These are phyloP conservation scores for Leccinum boreale DNA, from an alignment of 768 basidiomycete species.

Conservation along the genomic window DNA sequence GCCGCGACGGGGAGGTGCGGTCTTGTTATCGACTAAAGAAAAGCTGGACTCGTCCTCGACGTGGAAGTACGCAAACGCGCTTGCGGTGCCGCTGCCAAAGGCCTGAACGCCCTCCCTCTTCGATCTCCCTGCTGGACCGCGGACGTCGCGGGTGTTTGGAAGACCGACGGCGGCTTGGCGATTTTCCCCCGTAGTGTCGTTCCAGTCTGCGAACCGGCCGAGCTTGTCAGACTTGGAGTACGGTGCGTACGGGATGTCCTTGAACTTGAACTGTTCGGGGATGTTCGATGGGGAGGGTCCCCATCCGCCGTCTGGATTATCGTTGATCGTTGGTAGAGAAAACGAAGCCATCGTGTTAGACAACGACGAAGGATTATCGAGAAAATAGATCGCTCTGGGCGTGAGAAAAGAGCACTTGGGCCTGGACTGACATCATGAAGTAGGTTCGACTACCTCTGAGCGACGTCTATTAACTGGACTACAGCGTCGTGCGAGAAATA, in stretches of 20 bases:
- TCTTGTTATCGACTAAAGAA: constrained; percentile 91
- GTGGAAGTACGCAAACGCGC: constrained; percentile 95
- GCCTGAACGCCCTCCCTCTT: constrained; percentile 78
- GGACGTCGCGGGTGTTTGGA: constrained; percentile 44
- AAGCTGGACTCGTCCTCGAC: constrained; percentile 97
- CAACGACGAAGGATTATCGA: constrained; percentile 12
- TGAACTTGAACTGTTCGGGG: constrained; percentile 93
- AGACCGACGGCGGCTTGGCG: constrained; percentile 54
- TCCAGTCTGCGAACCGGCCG: constrained; percentile 97
- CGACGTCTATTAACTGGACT: not conserved
- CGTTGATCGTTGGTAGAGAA: constrained; percentile 81
- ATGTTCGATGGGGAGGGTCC: constrained; percentile 80
- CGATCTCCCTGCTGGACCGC: constrained; percentile 52
- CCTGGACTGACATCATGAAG: constrained; percentile 68
- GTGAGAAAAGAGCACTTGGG: constrained; percentile 22
- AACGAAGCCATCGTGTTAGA: constrained; percentile 66
- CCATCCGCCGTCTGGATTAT: constrained; percentile 94
- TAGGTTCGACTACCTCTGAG: constrained; percentile 35
- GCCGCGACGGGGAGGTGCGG: constrained; percentile 68
- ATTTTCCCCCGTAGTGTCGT: constrained; percentile 65
- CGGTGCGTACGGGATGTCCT: constrained; percentile 97
- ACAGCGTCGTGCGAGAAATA: constrained; percentile 90
- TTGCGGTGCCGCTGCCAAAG: constrained; percentile 86
- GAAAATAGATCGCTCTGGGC: constrained; percentile 12
- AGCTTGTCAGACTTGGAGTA: constrained; percentile 99